Evolutionary conservation across 1,139 yeast genomes (phyloP).

Genomic region (Scheffersomyces insectosa): DNA sequence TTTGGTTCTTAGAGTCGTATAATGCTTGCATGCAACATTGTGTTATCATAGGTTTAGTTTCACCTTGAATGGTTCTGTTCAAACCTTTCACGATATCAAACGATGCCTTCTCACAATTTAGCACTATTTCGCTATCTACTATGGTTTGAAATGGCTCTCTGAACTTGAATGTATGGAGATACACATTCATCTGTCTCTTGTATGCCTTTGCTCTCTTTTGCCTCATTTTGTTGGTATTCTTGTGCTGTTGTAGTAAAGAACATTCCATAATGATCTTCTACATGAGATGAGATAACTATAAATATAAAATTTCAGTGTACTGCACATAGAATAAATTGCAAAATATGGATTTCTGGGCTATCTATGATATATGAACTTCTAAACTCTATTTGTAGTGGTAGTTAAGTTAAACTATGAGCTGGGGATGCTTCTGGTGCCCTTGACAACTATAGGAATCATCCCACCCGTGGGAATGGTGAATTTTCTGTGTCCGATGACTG

Average conservation of each 20-base stretch:
- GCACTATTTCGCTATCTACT: constrained; percentile 77
- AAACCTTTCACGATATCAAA: constrained; percentile 79
- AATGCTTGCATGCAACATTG: constrained; percentile 93
- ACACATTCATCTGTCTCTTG: constrained; percentile 86
- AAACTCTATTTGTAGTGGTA: no score
- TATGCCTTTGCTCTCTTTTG: constrained; percentile 94
- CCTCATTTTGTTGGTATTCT: constrained; percentile 57
- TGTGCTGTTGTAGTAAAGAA: no score
- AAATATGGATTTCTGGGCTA: no score
- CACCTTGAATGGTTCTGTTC: constrained; percentile 78
- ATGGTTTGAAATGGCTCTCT: constrained; percentile 90
- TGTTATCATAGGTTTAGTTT: constrained; percentile 90
- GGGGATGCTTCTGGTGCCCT: constrained; percentile 25
- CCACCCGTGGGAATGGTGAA: constrained; percentile 66
- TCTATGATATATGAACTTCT: no score
- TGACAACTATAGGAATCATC: constrained; percentile 61
- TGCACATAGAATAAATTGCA: constrained; percentile 1
- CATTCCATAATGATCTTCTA: constrained; percentile 1
- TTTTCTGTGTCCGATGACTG: constrained; percentile 53
- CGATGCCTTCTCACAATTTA: constrained; percentile 63
- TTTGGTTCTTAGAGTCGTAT: constrained; percentile 68
- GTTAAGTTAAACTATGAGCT: no score
- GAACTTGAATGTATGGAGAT: constrained; percentile 83
- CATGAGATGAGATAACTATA: constrained; percentile 6
- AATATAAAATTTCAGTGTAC: constrained; percentile 1